These are phyloP conservation scores for Periconia macrospinosa DNA, from an alignment of 2,329 filamentous ascomycete genomes.

Conservation along the genomic window DNA sequence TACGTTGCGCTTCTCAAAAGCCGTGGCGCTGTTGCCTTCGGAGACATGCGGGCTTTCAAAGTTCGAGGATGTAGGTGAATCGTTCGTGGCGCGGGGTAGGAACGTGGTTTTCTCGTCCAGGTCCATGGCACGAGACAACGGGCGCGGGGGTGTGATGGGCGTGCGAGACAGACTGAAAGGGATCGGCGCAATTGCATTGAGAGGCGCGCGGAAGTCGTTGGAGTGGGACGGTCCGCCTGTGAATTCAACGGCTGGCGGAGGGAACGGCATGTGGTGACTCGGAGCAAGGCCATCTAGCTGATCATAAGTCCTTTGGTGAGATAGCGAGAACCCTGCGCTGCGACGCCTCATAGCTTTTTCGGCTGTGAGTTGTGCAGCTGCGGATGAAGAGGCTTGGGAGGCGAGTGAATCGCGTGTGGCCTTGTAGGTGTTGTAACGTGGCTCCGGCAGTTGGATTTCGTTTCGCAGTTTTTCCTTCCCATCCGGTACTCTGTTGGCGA, in stretches of 20 bases:
- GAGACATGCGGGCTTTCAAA: slow-evolving; percentile 5
- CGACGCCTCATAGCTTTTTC: slow-evolving; percentile 34
- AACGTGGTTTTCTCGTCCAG: slow-evolving; percentile 29
- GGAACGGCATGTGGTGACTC: slow-evolving; percentile 25
- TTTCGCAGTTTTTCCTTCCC: slow-evolving; percentile 91
- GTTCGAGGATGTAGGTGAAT: slow-evolving; percentile 16
- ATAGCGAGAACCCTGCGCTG: slow-evolving; percentile 34
- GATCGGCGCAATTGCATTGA: slow-evolving; percentile 52
- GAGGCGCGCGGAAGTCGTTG: slow-evolving; percentile 22
- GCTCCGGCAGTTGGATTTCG: slow-evolving; percentile 86
- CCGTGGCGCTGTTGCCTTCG: slow-evolving; percentile 5
- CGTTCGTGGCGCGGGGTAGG: slow-evolving; percentile 23
- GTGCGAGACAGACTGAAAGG: slow-evolving; percentile 49
- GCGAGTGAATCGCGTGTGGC: slow-evolving; percentile 51
- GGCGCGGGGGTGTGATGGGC: slow-evolving; percentile 30
- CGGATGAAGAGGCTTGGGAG: slow-evolving; percentile 22
- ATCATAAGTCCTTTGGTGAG: slow-evolving; percentile 28
- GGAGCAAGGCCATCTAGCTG: slow-evolving; percentile 23
- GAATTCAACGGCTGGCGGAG: slow-evolving; percentile 35
- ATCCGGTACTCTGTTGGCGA: slow-evolving; percentile 93
- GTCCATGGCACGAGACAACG: slow-evolving; percentile 39
- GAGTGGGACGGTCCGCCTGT: slow-evolving; percentile 24
- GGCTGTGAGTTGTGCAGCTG: slow-evolving; percentile 21
- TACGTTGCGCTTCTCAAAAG: slow-evolving; percentile 67
- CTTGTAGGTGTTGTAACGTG: slow-evolving; percentile 83